phyloP scores from a whole-genome alignment of 2,329 filamentous ascomycete species.

The Dactylellina cionopaga region DNA sequence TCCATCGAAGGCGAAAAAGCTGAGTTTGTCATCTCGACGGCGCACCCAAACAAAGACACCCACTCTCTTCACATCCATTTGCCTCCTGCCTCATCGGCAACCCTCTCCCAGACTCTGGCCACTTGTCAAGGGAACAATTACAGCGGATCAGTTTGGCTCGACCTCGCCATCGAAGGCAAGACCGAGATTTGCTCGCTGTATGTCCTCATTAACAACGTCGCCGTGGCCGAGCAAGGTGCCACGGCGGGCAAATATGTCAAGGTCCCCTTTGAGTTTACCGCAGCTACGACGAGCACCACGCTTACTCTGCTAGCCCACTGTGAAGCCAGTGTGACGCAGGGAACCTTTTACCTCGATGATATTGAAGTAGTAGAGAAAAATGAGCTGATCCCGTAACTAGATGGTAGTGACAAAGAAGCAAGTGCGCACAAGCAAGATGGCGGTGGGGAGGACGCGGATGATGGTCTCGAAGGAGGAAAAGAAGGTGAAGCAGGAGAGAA shows the following conservation, averaged over 20 bases:
- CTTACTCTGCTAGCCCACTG: constrained; percentile 6
- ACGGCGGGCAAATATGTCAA: constrained; percentile 10
- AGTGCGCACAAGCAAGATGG: background rate
- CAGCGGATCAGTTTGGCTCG: constrained; percentile 10
- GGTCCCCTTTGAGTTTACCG: constrained; percentile 13
- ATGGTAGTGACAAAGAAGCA: constrained; percentile 11
- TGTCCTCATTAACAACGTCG: constrained; percentile 7
- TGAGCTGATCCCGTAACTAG: constrained; percentile 7
- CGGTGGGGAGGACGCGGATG: background rate
- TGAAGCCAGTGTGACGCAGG: constrained; percentile 4
- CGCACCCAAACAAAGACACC: background rate
- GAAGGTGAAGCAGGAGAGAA: background rate
- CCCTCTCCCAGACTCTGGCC: constrained; percentile 11
- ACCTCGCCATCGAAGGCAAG: background rate
- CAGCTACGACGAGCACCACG: background rate
- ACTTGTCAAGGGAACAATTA: constrained; percentile 28
- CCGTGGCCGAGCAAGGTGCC: background rate
- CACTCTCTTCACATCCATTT: background rate
- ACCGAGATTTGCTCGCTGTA: constrained; percentile 8
- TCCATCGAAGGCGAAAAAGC: background rate
- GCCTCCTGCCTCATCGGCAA: background rate
- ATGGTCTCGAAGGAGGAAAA: background rate
- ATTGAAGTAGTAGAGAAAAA: constrained; percentile 7
- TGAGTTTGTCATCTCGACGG: constrained; percentile 5
- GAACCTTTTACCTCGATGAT: constrained; percentile 21